phyloP scores from a whole-genome alignment of 2,329 filamentous ascomycete species.

The Hypocrella siamensis region DNA sequence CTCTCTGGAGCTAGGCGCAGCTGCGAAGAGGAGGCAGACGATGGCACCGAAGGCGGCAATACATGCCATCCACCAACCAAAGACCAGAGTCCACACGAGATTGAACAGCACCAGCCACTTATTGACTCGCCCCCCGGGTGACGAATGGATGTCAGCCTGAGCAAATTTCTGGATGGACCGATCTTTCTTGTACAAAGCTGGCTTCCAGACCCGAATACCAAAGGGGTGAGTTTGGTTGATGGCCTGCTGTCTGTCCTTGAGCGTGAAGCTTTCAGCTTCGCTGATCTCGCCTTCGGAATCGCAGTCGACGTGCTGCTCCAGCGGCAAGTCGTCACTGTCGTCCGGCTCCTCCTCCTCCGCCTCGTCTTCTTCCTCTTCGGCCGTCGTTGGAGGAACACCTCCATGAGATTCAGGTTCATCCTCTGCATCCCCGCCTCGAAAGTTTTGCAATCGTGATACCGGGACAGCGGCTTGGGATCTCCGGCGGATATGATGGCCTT shows the following conservation, averaged over 20 bases:
- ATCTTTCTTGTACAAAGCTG: constrained; percentile 92
- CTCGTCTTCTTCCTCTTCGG: constrained; percentile 10
- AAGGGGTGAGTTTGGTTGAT: constrained; percentile 99
- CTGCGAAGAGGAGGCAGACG: constrained; percentile 66
- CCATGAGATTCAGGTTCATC: constrained; percentile 8
- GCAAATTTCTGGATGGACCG: constrained; percentile 92
- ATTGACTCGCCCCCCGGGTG: constrained; percentile 75
- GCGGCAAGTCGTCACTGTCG: constrained; percentile 20
- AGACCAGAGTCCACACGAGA: constrained; percentile 73
- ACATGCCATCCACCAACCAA: constrained; percentile 90
- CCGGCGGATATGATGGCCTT: constrained; percentile 17
- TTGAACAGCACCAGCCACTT: constrained; percentile 80
- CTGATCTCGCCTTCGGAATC: constrained; percentile 62
- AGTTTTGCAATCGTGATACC: constrained; percentile 27
- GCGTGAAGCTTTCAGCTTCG: constrained; percentile 92
- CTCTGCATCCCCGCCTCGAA: constrained; percentile 8
- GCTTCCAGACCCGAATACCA: constrained; percentile 97
- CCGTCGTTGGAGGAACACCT: constrained; percentile 5
- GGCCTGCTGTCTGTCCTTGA: constrained; percentile 91
- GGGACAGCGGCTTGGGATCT: constrained; percentile 14
- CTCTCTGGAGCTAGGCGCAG: constrained; percentile 62
- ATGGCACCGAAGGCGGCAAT: constrained; percentile 60
- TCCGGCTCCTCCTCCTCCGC: constrained; percentile 11
- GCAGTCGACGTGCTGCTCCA: constrained; percentile 36
- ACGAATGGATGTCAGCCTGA: constrained; percentile 92